These are phyloP conservation scores for Cordyceps farinosa DNA, from an alignment of 2,329 filamentous ascomycete species.

Conservation along the genomic window DNA sequence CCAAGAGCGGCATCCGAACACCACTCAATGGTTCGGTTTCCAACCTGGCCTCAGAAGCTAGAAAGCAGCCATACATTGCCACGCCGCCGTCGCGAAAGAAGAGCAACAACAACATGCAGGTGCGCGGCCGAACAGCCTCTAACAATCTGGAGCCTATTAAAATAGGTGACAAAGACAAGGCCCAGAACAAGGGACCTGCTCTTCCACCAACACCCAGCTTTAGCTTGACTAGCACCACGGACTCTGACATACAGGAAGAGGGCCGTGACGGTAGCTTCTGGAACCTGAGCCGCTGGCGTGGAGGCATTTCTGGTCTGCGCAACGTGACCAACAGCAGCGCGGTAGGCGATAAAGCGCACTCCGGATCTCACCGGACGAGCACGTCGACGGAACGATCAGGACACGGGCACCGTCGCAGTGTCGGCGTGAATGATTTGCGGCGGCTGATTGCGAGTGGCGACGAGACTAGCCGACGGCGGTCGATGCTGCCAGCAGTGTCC, in stretches of 20 bases:
- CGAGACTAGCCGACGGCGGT: constrained; percentile 28
- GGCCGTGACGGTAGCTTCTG: constrained; percentile 49
- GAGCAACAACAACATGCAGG: constrained; percentile 7
- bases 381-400: constrained; percentile 33
- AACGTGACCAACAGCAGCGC: constrained; percentile 27
- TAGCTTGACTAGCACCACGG: constrained; percentile 39
- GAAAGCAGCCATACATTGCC: constrained; percentile 40
- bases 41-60: constrained; percentile 44
- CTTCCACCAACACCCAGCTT: constrained; percentile 55
- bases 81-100: constrained; percentile 27
- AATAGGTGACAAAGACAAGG: constrained; percentile 24
- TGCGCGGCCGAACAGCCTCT: not conserved
- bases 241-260: constrained; percentile 37
- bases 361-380: constrained; percentile 20
- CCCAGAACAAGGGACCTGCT: constrained; percentile 26
- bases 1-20: constrained; percentile 36
- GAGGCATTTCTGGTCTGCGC: constrained; percentile 35
- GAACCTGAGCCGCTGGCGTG: constrained; percentile 54
- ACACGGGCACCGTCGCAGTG: constrained; percentile 30
- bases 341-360: constrained; percentile 21
- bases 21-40: constrained; percentile 35
- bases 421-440: constrained; percentile 29
- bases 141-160: not conserved
- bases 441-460: constrained; percentile 26
- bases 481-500: constrained; percentile 26